Evolutionary conservation across 495 filamentous ascomycete genomes (phyloP), one percentile per base, ranked within the genome.

Genomic region (Neurospora pannonica): DNA sequence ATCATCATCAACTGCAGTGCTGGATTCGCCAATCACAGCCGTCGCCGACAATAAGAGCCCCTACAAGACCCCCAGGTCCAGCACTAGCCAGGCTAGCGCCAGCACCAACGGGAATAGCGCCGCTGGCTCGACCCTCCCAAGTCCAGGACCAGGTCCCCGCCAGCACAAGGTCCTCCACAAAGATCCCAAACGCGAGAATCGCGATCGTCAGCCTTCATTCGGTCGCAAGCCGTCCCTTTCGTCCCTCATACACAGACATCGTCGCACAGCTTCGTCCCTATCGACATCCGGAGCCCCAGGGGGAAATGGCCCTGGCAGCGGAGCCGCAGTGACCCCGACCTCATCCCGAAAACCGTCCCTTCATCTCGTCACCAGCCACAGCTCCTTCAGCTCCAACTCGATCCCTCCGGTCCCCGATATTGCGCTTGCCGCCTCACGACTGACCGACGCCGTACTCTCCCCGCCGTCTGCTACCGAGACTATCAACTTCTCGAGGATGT

Each of bases 181-280:
- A 77, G 83, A 85, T 67, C 28, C 54, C 54, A 67, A 34, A 67
- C 54, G 54, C 54, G 54, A 67, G 54, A 34, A 67, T 67, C 83
- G 82, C 75, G 84, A 87, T 54, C 84, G 84, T 74, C 81, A 82
- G 40, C 80, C 82, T 72, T 87, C 85, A 43, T 85, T 85, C 75
- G 78, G 80, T 54, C 82, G 81, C 74, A 85, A 81, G 71, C 70
- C 83, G 71, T 86, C 84, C 42, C 82, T 86, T 74, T 80, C 83
- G 13, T 79, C 81, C 62, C 77, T 81, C 81, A 71, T 83, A 81
- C 43, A 74, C 75, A 10, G 72, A 46, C 72, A 79, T 71, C 83
- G 81, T 40, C 84, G 82, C 67, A 77, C 80, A 28, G 80, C 78
- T 74, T 84, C 84, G 73, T 79, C 76, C 17, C 38, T 77, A 24